phyloP scores from a whole-genome alignment of 2,329 filamentous ascomycete species.

The Arthrobotrys pseudoclavata region DNA sequence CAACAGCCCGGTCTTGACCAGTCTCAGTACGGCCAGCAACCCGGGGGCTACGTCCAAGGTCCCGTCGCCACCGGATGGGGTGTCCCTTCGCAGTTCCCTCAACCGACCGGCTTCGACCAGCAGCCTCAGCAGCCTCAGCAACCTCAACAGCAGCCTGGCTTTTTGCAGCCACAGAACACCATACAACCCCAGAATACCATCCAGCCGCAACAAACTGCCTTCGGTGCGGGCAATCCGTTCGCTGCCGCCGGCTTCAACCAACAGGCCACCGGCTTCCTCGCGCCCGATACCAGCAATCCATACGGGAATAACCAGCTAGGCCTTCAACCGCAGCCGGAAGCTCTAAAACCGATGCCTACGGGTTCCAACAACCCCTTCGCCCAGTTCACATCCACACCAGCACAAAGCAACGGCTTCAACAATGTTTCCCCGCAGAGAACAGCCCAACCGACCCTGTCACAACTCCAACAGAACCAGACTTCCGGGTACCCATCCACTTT shows the following conservation, averaged over 20 bases:
- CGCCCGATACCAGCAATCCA: constrained; percentile 91
- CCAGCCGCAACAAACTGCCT: constrained; percentile 69
- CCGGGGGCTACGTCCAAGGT: constrained; percentile 52
- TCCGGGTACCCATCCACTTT: constrained; percentile 53
- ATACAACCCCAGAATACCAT: constrained; percentile 53
- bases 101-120: constrained; percentile 68
- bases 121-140: constrained; percentile 66
- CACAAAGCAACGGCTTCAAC: constrained; percentile 73
- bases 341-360: constrained; percentile 83
- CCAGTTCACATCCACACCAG: constrained; percentile 65
- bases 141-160: constrained; percentile 62
- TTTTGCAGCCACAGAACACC: constrained; percentile 57
- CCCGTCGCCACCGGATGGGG: constrained; percentile 55
- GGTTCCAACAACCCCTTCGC: constrained; percentile 99
- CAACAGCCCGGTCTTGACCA: constrained; percentile 82
- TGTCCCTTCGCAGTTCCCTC: constrained; percentile 60
- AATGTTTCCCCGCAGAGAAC: constrained; percentile 70
- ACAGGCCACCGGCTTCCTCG: constrained; percentile 73
- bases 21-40: constrained; percentile 68
- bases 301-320: constrained; percentile 79
- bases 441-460: constrained; percentile 77
- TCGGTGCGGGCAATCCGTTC: constrained; percentile 69
- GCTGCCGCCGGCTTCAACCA: constrained; percentile 57
- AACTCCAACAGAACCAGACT: constrained; percentile 63
- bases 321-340: constrained; percentile 69